Conservation (phyloP, 106 monocot species). For the Cymbidium sinense region DNA sequence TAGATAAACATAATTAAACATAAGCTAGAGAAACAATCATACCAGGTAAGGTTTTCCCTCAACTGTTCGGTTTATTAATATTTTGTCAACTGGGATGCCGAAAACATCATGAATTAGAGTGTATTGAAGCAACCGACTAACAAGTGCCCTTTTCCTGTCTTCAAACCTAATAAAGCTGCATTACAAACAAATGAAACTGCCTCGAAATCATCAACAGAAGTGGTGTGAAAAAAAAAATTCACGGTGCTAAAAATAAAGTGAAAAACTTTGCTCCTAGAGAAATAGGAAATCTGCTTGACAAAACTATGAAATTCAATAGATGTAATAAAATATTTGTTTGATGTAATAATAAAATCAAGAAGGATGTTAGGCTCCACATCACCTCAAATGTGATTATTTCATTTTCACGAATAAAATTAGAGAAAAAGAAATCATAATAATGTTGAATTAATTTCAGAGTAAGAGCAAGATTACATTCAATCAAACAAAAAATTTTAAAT, state of each 20-base stretch:
- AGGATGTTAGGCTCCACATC: neutral
- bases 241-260: neutral
- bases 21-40: slow-evolving; percentile 13
- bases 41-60: slow-evolving; percentile 71
- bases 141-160: slow-evolving; percentile 82
- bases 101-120: slow-evolving; percentile 53
- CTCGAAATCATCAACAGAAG: neutral
- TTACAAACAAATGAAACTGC: slow-evolving; percentile 11
- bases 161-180: slow-evolving; percentile 62
- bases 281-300: neutral
- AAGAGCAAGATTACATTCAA: too few species aligned
- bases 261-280: neutral
- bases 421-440: too few species aligned
- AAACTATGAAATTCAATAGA: neutral
- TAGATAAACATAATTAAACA: neutral
- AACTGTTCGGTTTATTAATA: slow-evolving; percentile 37
- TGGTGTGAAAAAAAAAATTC: neutral
- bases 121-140: slow-evolving; percentile 84
- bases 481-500: too few species aligned
- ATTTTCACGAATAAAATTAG: too few species aligned
- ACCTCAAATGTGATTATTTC: too few species aligned
- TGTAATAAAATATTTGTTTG: neutral
- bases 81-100: slow-evolving; percentile 35
- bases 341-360: neutral
- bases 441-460: too few species aligned